These are phyloP conservation scores for Beauveria asiatica DNA, from an alignment of 2,329 filamentous ascomycete species.

Conservation along the genomic window DNA sequence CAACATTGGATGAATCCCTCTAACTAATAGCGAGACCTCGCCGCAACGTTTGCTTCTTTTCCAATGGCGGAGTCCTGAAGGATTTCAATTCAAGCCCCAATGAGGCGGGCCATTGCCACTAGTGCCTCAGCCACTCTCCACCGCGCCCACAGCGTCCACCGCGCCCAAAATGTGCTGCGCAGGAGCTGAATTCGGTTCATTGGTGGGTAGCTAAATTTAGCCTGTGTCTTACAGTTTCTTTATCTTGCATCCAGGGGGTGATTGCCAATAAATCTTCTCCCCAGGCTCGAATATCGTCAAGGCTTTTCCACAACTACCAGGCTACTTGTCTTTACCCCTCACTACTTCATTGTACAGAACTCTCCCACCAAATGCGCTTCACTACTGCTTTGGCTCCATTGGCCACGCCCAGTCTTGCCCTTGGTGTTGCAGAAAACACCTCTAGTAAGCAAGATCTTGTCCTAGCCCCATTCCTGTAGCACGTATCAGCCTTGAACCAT, in stretches of 20 bases:
- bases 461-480: background rate
- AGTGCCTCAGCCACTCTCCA: constrained; percentile 5
- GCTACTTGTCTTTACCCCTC: no score
- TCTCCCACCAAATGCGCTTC: background rate
- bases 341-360: no score
- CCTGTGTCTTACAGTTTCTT: background rate
- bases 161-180: background rate
- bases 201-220: background rate
- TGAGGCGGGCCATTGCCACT: background rate
- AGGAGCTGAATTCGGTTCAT: background rate
- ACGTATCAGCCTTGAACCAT: no score
- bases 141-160: background rate
- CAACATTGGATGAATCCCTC: no score
- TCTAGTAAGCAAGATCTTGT: background rate
- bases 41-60: background rate
- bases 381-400: background rate
- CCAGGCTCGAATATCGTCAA: background rate
- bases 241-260: background rate
- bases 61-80: no score
- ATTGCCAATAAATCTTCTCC: background rate
- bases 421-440: background rate
- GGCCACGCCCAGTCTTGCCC: background rate
- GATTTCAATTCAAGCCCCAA: background rate
- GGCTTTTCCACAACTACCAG: no score
- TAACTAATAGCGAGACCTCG: background rate